These are phyloP conservation scores for Fusarium albosuccineum DNA, from an alignment of 2,329 filamentous ascomycete species.

Conservation along the genomic window DNA sequence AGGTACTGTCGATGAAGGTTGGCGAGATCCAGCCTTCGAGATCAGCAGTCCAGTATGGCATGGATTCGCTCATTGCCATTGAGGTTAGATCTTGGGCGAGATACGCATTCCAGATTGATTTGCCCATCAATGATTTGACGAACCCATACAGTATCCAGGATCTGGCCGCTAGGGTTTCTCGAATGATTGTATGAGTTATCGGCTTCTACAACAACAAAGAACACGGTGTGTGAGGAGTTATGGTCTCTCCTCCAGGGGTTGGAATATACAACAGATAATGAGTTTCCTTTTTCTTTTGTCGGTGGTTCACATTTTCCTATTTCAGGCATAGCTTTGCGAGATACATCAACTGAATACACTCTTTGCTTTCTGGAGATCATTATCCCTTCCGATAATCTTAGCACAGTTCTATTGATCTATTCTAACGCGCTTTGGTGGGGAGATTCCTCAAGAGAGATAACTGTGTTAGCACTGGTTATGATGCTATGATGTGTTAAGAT, in stretches of 20 bases:
- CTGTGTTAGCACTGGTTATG: too few relatives aligned
- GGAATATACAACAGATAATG: not conserved
- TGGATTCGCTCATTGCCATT: constrained; percentile 44
- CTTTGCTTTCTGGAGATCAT: not conserved
- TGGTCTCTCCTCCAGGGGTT: not conserved
- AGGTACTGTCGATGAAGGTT: constrained; percentile 42
- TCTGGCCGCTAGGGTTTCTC: constrained; percentile 37
- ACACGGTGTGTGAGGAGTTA: not conserved
- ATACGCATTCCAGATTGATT: constrained; percentile 44
- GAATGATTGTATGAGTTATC: constrained; percentile 24
- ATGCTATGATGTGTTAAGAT: too few relatives aligned
- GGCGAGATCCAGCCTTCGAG: constrained; percentile 38
- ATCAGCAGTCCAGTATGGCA: constrained; percentile 41
- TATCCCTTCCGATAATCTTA: not conserved
- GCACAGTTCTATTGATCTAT: not conserved
- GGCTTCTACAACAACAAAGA: too few relatives aligned
- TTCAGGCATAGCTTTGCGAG: constrained; percentile 1
- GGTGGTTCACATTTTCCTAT: not conserved
- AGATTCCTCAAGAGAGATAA: not conserved
- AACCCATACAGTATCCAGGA: constrained; percentile 44
- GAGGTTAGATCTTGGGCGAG: constrained; percentile 43
- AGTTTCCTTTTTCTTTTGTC: not conserved
- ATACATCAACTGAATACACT: not conserved
- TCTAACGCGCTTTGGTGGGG: not conserved
- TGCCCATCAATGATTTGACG: constrained; percentile 43